Evolutionary conservation across 2,329 filamentous ascomycete genomes (phyloP), one percentile per base, ranked within the genome.

Genomic region (Arthrocladium fulminans): DNA sequence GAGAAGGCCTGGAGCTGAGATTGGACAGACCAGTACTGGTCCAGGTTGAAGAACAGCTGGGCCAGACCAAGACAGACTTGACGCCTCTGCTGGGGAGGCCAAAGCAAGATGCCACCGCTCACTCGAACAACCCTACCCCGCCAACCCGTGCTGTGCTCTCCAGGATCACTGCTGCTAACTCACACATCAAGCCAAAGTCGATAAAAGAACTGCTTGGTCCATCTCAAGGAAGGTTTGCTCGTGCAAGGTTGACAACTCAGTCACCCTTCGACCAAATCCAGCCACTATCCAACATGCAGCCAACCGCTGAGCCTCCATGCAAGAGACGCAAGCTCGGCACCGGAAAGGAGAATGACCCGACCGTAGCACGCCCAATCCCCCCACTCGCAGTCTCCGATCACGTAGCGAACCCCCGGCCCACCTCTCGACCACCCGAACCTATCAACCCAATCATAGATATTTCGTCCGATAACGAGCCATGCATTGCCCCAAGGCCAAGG

Each of bases 1-100:
- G 78, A 27, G 85, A 92, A 51, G 89, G 88, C 4, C 86, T 94
- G 52, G 88, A 95, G 65, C 64, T 96, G 45, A 75, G 80, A 49
- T 71, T 96, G 45, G 88, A 95, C 57, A 83, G 82, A 41, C 80
- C 80, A 1, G 77, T 86, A 23, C 74, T 94, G 50, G 84, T 96
- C 9, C 81, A 95, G 65, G 86, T 95, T 1, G 77, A 78, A 20
- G 88, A 95, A 49, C 77, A 75, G 32, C 71, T 85, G n/a, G 86
- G 83, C 6, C 77, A 73, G 27, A 80, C 76, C 1, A 76, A 90
- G 56, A 88, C 90, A 44, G 88, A 96, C 59, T 64, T 96, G 22
- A 80, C 84, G 0, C 81, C 82, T 23, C 65, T 96, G 23, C 68
- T 92, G 39, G 82, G 86, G 53, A 88, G 84, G 65, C 77, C 79